Base-by-base conservation (phyloP, 2,329 filamentous ascomycete genomes). In the Diaporthe amygdali region DNA sequence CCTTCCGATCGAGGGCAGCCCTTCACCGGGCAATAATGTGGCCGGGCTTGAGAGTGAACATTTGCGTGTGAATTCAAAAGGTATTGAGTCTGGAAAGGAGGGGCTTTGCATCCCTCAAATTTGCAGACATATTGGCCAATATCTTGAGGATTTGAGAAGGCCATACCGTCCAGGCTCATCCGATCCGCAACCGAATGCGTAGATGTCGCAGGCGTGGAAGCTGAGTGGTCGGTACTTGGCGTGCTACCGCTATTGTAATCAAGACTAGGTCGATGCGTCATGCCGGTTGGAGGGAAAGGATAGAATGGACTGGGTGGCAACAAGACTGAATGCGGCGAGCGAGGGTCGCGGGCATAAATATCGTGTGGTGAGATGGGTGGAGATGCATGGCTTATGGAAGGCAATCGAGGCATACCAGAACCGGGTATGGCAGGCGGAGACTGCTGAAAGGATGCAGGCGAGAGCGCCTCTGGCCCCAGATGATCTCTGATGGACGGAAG, bases 41-140 rank as follows among this genome's bases (percentile, higher is more conserved):
- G 91, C 37, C 91, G 84, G 27, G 84, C 87, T 2, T 88, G 89
- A 2, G 90, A 92, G 79, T 93, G 91, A 5, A 93, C 91, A 74
- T 93, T 93, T 66, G 91, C 90, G 77, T 96, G 94, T 0, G 93
- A 96, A 79, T 94, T 96, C 27, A 96, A 84, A 12, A 96, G 85
- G 81, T 91, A 91, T 76, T 91, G 90, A 0, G 94, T 96, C 76
- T 94, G 92, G 75, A 96, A 96, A 0, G 94, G 91, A 37, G 86
- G 81, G 2, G 93, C 93, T 46, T 80, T 93, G 79, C 94, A 96
- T 10, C 91, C 92, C 9, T 85, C 76, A 63, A 84, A 83, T 76
- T 81, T 85, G 79, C 93, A 95, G 55, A 87, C 82, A 77, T 88
- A 93, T 5, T 81, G 81, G 25, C 86, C 88, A 63, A 82, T 77